These are phyloP conservation scores for Basidiobolus meristosporus DNA, from an alignment of 371 early-diverging fungal genomes.

Conservation along the genomic window DNA sequence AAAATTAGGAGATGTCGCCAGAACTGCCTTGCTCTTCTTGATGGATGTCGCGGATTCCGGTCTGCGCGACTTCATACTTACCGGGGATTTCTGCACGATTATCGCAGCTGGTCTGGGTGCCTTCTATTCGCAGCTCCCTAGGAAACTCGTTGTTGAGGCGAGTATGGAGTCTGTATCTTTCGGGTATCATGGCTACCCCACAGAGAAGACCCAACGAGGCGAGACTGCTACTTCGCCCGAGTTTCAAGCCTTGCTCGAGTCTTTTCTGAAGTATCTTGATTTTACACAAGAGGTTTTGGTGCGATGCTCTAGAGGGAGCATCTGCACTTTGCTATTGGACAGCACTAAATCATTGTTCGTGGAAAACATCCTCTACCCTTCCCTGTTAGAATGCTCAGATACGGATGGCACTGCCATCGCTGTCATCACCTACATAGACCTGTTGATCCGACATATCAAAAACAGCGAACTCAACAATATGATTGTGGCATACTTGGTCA, in stretches of 20 bases:
- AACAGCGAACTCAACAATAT: conserved; percentile 55
- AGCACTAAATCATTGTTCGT: conserved; percentile 57
- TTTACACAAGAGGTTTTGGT: conserved; percentile 73
- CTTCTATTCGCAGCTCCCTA: conserved; percentile 79
- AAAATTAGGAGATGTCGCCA: conserved; percentile 68
- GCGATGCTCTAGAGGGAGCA: conserved; percentile 56
- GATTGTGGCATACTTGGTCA: conserved; percentile 31
- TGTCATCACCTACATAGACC: conserved; percentile 69
- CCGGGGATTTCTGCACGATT: conserved; percentile 62
- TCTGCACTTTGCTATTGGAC: conserved; percentile 36
- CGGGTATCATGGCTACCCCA: too few species aligned
- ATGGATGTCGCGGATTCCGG: conserved; percentile 61
- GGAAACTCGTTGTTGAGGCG: conserved; percentile 12
- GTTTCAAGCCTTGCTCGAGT: conserved; percentile 55
- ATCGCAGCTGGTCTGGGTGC: conserved; percentile 78
- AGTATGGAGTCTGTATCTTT: conserved; percentile 10
- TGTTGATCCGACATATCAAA: conserved; percentile 50
- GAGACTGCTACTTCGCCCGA: too few species aligned
- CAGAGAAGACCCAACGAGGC: too few species aligned
- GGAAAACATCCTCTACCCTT: conserved; percentile 69
- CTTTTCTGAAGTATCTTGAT: conserved; percentile 52
- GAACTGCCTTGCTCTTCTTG: conserved; percentile 74
- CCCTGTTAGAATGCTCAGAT: conserved; percentile 72
- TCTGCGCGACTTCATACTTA: conserved; percentile 56
- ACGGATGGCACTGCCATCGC: conserved; percentile 81